phyloP scores from a whole-genome alignment of 1,284 basidiomycete species.

The Ustilago loliicola region DNA sequence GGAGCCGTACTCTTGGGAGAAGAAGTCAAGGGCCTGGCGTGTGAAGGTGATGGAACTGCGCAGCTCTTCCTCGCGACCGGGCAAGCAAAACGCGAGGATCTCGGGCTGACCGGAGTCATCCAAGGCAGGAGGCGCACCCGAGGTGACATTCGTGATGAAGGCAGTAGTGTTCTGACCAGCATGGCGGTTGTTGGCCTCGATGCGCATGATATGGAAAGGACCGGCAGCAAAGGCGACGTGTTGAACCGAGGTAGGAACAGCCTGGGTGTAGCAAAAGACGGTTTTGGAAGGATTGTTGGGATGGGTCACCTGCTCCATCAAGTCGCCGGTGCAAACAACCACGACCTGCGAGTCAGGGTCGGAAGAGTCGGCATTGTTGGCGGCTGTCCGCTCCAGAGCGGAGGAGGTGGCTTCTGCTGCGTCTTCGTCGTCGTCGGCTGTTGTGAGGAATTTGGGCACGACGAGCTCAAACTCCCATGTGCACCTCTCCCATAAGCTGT shows the following conservation, averaged over 20 bases:
- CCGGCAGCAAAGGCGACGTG: conserved; percentile 96
- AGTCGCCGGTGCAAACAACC: conserved; percentile 91
- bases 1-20: conserved; percentile 90
- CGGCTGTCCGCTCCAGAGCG: conserved; percentile 14
- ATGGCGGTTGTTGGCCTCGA: conserved; percentile 42
- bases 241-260: conserved; percentile 89
- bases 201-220: conserved; percentile 76
- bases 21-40: conserved; percentile 90
- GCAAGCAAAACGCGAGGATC: conserved; percentile 92
- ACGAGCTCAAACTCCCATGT: conserved; percentile 99
- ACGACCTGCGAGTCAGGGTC: conserved; percentile 73
- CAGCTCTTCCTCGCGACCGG: conserved; percentile 81
- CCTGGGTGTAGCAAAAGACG: conserved; percentile 92
- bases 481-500: conserved; percentile 94
- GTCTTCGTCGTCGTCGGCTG: conserved; percentile 39
- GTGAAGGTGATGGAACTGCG: conserved; percentile 81
- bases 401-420: conserved; percentile 6
- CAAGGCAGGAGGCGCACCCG: conserved; percentile 22
- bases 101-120: conserved; percentile 76
- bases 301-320: conserved; percentile 77
- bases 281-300: conserved; percentile 93
- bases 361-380: conserved; percentile 6
- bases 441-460: conserved; percentile 78
- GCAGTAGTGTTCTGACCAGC: conserved; percentile 76
- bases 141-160: conserved; percentile 70